phyloP scores from a whole-genome alignment of 768 basidiomycete genomes.

The Pilatotrama ljubarskyi region DNA sequence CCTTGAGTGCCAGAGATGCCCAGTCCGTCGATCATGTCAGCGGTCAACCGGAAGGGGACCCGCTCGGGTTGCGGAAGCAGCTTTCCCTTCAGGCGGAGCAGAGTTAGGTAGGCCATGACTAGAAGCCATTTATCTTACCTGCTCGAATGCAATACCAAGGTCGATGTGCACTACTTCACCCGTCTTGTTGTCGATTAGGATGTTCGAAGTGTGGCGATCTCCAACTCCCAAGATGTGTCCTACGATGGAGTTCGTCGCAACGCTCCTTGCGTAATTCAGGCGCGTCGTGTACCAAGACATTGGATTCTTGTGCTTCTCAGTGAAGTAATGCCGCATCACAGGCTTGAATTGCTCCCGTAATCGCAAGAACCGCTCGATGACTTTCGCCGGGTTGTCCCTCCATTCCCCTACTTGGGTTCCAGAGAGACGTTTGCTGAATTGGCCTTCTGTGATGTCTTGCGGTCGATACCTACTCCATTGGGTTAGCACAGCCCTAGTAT shows the following conservation, averaged over 20 bases:
- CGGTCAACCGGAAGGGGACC: conserved; percentile 94
- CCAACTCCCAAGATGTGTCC: conserved; percentile 92
- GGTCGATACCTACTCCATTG: conserved; percentile 60
- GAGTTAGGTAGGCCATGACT: not conserved
- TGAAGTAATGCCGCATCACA: conserved; percentile 94
- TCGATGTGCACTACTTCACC: conserved; percentile 97
- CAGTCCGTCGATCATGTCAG: conserved; percentile 93
- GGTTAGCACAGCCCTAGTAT: not conserved
- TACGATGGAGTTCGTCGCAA: conserved; percentile 91
- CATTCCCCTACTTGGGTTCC: conserved; percentile 32
- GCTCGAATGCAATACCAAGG: conserved; percentile 95
- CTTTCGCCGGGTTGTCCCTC: conserved; percentile 30
- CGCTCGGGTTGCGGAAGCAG: conserved; percentile 76
- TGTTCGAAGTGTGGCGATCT: conserved; percentile 91
- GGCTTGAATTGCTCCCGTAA: conserved; percentile 57
- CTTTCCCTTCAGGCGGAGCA: conserved; percentile 59
- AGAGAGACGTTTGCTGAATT: conserved; percentile 34
- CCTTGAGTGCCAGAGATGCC: conserved; percentile 88
- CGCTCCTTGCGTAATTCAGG: conserved; percentile 86
- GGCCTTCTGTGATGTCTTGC: conserved; percentile 44
- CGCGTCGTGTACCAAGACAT: conserved; percentile 92
- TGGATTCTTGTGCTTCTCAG: conserved; percentile 84
- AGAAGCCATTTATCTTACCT: conserved; percentile 46
- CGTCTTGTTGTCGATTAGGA: conserved; percentile 76
- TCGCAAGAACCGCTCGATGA: conserved; percentile 32